These are phyloP conservation scores for Chaetomidium leptoderma DNA, from an alignment of 495 filamentous ascomycete species.

Conservation along the genomic window DNA sequence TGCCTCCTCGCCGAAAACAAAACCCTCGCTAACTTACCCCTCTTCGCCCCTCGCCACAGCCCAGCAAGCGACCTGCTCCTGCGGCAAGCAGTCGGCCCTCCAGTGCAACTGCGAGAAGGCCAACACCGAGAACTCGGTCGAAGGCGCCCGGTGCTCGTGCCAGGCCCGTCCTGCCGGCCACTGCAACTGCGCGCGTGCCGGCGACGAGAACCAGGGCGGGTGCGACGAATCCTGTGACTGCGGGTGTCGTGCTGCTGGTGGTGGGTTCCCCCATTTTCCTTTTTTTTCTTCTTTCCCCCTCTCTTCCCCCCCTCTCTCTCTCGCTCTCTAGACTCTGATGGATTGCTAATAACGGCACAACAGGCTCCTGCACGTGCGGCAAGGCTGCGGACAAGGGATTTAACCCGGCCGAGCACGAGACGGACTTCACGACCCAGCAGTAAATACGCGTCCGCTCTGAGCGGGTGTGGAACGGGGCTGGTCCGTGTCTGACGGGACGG, in stretches of 20 bases:
- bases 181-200: constrained; percentile 76
- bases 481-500: neutral
- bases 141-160: constrained; percentile 81
- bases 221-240: constrained; percentile 59
- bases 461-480: neutral
- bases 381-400: constrained; percentile 55
- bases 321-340: neutral
- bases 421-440: constrained; percentile 72
- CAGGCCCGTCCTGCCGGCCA: constrained; percentile 67
- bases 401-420: constrained; percentile 57
- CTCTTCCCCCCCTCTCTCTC: neutral
- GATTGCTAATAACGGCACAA: neutral
- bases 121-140: constrained; percentile 63
- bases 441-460: constrained; percentile 17
- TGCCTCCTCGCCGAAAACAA: too few relatives aligned
- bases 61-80: constrained; percentile 70
- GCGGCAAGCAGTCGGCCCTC: constrained; percentile 79
- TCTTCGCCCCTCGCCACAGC: constrained; percentile 25
- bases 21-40: neutral
- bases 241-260: constrained; percentile 67
- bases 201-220: constrained; percentile 63
- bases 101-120: constrained; percentile 83
- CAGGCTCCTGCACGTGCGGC: constrained; percentile 81
- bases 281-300: constrained; percentile 28
- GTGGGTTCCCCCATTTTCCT: too few relatives aligned